These are phyloP conservation scores for Fusarium lateritium DNA, from an alignment of 2,329 filamentous ascomycete genomes.

Conservation along the genomic window DNA sequence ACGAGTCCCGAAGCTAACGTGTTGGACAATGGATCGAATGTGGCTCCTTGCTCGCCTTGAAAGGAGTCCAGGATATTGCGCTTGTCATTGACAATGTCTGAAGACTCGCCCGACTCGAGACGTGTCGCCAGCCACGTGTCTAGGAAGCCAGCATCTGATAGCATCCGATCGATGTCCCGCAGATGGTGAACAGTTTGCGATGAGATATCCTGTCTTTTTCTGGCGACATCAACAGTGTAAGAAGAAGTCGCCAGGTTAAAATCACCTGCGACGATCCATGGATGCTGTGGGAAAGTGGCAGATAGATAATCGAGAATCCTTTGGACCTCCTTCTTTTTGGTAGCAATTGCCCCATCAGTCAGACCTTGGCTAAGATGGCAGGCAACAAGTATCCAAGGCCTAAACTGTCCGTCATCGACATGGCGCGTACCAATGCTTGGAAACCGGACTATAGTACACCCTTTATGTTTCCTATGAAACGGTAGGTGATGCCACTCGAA, in stretches of 20 bases:
- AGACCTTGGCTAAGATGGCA: constrained; percentile 75
- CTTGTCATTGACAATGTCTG: constrained; percentile 41
- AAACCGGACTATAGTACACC: constrained; percentile 66
- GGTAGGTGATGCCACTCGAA: constrained; percentile 71
- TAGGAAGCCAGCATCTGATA: constrained; percentile 63
- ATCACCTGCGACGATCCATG: constrained; percentile 73
- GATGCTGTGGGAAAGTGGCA: constrained; percentile 57
- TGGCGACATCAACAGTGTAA: constrained; percentile 67
- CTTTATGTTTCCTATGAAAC: constrained; percentile 70
- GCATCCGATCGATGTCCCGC: constrained; percentile 60
- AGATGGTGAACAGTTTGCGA: constrained; percentile 61
- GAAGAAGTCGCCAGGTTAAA: constrained; percentile 75
- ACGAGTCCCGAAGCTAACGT: constrained; percentile 67
- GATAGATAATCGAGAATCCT: constrained; percentile 64
- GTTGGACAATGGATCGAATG: constrained; percentile 73
- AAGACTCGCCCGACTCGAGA: constrained; percentile 60
- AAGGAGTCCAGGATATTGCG: constrained; percentile 56
- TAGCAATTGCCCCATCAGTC: constrained; percentile 69
- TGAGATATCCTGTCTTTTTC: constrained; percentile 68
- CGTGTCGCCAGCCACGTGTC: constrained; percentile 68
- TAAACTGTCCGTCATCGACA: constrained; percentile 38
- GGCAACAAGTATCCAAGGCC: constrained; percentile 66
- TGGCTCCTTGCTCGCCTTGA: constrained; percentile 75
- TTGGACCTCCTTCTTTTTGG: constrained; percentile 70
- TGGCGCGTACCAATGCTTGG: constrained; percentile 39